A percentile compares a stretch with the other conserved stretches of the same genome.
Evolutionary conservation across 108 stramenopile genomes (phyloP).

Genomic region (Cyclotella sp.): DNA sequence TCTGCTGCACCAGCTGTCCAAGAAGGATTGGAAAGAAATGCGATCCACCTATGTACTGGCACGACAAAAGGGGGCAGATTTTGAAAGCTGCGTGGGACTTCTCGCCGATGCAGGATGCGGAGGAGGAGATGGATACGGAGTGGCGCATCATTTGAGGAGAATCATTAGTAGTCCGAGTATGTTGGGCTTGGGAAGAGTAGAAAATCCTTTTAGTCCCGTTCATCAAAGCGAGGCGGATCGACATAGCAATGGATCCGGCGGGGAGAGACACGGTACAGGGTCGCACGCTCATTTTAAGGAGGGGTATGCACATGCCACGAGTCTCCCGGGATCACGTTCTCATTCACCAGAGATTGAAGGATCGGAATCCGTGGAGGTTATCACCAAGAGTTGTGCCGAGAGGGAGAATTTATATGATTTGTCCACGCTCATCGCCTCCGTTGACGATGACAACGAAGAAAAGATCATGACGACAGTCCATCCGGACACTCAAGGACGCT

Average conservation of each 20-base stretch:
- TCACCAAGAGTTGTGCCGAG: constrained; percentile 33
- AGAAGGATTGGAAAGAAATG: constrained; percentile 72
- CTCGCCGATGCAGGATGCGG: constrained; percentile 58
- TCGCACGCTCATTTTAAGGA: constrained; percentile 6
- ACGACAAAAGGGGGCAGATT: constrained; percentile 38
- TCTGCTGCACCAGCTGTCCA: constrained; percentile 51
- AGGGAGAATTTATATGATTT: constrained; percentile 15
- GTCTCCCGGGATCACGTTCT: constrained; percentile 35
- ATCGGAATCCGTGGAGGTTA: constrained; percentile 25
- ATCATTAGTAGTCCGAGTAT: constrained; percentile 53
- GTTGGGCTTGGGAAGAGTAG: constrained; percentile 8
- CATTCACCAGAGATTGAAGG: constrained; percentile 4
- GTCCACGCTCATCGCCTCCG: background rate
- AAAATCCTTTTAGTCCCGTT: constrained; percentile 27
- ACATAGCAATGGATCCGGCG: background rate
- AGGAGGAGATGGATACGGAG: constrained; percentile 75
- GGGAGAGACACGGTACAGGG: background rate
- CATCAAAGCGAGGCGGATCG: background rate
- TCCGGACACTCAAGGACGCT: background rate
- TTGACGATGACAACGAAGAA: constrained; percentile 15
- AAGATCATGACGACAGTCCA: background rate
- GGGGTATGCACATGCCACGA: constrained; percentile 11
- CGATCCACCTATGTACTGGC: constrained; percentile 26
- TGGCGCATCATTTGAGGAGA: constrained; percentile 57
- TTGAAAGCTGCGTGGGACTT: constrained; percentile 44